Evolutionary conservation across 2,329 filamentous ascomycete genomes (phyloP), one percentile per base, ranked within the genome.

Genomic region (Sodiomyces alkalinus): DNA sequence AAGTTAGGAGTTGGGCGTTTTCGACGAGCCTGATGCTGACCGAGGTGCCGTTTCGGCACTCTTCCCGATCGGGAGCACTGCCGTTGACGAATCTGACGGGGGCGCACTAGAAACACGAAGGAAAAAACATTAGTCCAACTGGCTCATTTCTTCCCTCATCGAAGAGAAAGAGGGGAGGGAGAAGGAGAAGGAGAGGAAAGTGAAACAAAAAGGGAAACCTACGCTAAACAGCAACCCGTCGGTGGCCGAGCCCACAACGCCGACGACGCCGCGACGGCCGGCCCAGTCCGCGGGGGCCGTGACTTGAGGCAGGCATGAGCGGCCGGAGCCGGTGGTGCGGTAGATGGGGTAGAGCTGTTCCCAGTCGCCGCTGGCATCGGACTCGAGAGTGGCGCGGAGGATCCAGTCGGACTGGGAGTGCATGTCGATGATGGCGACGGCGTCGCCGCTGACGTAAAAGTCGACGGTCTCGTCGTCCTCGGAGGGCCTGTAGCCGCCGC

Each of bases 201-300:
- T 10, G 12, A 17, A 5, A 2, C n/a, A 14, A 14, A 6, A 14
- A 30, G n/a, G 4, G 7, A 16, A 14, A 39, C 53, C 29, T 46
- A 72, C 68, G 55, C 69, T 62, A 42, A 60, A 74, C 5, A 74
- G 47, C 11, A 65, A 35, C 3, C 71, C 71, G 34, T 76, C 71
- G 1, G 58, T 50, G 0, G 61, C 68, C 13, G 62, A 52, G 14
- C 55, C 58, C 0, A 66, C 60, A 17, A 74, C 47, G 23, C 60
- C 49, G 4, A 76, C 41, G 11, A 74, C 50, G 12, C 68, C 71
- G 46, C 62, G 62, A 43, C 64, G 53, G 20, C 69, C 70, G 3
- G 54, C 58, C 41, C 56, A 71, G n/a, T 50, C 52, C 16, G 51
- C 46, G 0, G 67, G 66, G 0, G 64, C 53, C 2, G 51, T 56